phyloP scores from a whole-genome alignment of 768 basidiomycete genomes.

The Russula sp. region DNA sequence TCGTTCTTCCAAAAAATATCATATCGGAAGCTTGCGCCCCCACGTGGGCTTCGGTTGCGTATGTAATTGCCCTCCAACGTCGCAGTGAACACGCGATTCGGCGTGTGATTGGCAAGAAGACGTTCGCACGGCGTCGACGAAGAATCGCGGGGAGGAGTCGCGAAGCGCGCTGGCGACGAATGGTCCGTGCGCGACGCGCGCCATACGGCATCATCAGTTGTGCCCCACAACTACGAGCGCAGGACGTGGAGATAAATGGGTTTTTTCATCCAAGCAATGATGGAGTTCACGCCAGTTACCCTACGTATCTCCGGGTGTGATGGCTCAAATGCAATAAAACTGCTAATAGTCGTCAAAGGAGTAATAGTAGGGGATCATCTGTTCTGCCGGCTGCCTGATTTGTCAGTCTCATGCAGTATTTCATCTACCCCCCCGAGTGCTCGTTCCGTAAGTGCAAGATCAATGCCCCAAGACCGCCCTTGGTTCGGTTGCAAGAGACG shows the following conservation, averaged over 20 bases:
- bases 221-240: neutral
- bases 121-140: neutral
- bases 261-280: neutral
- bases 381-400: neutral
- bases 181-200: conserved; percentile 11
- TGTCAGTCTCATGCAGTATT: neutral
- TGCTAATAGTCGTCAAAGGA: neutral
- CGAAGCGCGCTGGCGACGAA: neutral
- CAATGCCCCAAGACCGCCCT: neutral
- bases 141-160: neutral
- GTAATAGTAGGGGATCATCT: neutral
- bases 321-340: neutral
- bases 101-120: neutral
- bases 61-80: neutral
- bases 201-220: neutral
- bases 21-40: neutral
- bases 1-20: neutral
- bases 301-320: conserved; percentile 14
- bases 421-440: neutral
- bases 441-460: neutral
- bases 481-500: neutral
- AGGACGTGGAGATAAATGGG: conserved; percentile 13
- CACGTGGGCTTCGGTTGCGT: neutral
- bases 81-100: neutral
- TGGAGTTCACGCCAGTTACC: neutral